Evolutionary conservation across 371 early-diverging fungal species (phyloP).

Genomic region (Syncephalis plumigaleata): DNA sequence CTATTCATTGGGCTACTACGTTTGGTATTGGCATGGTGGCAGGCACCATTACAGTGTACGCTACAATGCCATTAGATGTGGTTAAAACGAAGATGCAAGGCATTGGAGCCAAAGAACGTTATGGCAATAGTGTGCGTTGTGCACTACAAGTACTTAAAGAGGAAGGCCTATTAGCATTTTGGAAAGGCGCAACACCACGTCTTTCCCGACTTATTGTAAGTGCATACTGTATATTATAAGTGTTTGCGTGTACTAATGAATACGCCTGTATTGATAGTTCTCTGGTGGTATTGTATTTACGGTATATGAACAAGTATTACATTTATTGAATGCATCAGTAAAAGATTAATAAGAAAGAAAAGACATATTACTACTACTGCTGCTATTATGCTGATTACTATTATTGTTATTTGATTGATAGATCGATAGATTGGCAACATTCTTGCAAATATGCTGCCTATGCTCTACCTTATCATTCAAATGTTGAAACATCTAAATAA

Average conservation of each 20-base stretch:
- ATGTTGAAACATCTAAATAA: no score
- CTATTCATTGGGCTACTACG: slow-evolving; percentile 39
- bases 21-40: slow-evolving; percentile 69
- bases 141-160: slow-evolving; percentile 40
- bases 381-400: no score
- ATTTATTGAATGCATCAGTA: slow-evolving; percentile 8
- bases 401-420: no score
- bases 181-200: slow-evolving; percentile 86
- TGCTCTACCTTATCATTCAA: no score
- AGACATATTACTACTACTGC: no score
- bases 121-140: slow-evolving; percentile 57
- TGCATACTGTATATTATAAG: slow-evolving; percentile 1
- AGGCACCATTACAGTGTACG: slow-evolving; percentile 77
- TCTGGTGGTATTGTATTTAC: slow-evolving; percentile 90
- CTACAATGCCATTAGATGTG: slow-evolving; percentile 90
- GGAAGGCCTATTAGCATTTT: slow-evolving; percentile 69
- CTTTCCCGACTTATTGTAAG: slow-evolving; percentile 70
- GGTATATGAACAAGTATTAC: slow-evolving; percentile 64
- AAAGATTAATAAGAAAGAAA: no score
- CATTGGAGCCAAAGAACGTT: slow-evolving; percentile 39
- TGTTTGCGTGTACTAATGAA: background rate
- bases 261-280: slow-evolving; percentile 28
- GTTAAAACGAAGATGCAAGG: slow-evolving; percentile 91
- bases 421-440: no score
- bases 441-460: no score